Base-by-base conservation (phyloP, 2,329 filamentous ascomycete genomes). In the Aspergillus quadrilineatus region DNA sequence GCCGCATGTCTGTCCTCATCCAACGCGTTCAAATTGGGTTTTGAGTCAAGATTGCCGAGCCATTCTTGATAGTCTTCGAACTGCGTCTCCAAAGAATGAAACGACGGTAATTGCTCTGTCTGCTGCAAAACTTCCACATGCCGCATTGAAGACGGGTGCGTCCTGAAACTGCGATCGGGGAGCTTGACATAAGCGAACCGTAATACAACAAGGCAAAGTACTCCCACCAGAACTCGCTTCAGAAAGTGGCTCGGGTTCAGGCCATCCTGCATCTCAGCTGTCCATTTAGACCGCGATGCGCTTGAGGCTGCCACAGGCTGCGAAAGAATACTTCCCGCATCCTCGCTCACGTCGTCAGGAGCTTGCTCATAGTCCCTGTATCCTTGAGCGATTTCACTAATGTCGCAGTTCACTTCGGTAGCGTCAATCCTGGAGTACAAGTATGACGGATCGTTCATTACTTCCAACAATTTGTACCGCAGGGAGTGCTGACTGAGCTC, bases 401-500 rank as follows among this genome's bases (percentile, higher is more conserved):
- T 22, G 8, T 29, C 42, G 14, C 5, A 39, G 17, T 14, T n/a
- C 9, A 34, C 26, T 26, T 36, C 17, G 17, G 42, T 29, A 9
- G 30, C 32, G 32, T 45, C 17, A 32, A 6, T 42, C 17, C n/a
- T 43, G 15, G 39, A 43, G n/a, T 12, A 34, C 10, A 39, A 14
- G 26, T 46, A 51, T 30, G 28, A 12, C 17, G 22, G 15, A 6
- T 52, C 43, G 12, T 28, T 42, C n/a, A 51, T 6, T 14, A 32
- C 44, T 10, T 58, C 48, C 14, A 41, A 48, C 15, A 55, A 39
- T 15, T 26, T 10, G 29, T 55, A 29, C 9, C 61, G 59, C 52
- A 63, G 59, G 12, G 50, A 28, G 30, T 57, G 45, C 30, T 51
- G 58, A 30, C 22, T 55, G 28, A 50, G 55, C 17, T 60, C 57